Percentiles rank a stretch among this genome's conserved stretches.
Conservation (phyloP, 75 land plant genomes). For the Pinus albicaulis region DNA sequence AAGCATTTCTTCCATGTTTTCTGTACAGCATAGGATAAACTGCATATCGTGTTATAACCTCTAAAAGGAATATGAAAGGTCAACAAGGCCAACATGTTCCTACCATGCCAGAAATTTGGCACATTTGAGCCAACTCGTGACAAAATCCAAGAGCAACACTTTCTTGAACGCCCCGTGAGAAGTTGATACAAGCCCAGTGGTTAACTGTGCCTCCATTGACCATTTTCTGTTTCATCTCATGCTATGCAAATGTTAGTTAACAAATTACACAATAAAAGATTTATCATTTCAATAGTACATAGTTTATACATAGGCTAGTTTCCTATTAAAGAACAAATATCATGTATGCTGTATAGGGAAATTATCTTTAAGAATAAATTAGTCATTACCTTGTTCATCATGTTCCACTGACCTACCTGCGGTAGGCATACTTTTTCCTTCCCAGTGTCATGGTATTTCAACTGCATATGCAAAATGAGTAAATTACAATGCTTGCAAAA, state of each 20-base stretch:
- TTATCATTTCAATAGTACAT: neutral
- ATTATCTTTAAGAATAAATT: neutral
- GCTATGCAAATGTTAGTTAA: neutral
- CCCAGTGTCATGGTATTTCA: conserved; percentile 86
- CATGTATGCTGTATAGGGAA: neutral
- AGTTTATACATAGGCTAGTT: neutral
- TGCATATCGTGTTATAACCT: neutral
- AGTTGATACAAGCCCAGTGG: conserved; percentile 77
- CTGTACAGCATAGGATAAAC: neutral
- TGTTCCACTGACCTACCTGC: conserved; percentile 92
- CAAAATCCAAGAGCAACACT: conserved; percentile 65
- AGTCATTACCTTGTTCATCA: conserved; percentile 77
- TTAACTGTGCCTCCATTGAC: conserved; percentile 70
- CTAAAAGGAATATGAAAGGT: neutral
- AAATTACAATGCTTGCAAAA: neutral
- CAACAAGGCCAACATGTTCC: neutral
- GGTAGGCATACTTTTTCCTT: conserved; percentile 79
- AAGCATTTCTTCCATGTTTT: neutral
- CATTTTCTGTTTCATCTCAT: conserved; percentile 55
- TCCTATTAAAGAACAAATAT: neutral
- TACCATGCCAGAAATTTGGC: conserved; percentile 78
- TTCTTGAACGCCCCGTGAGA: conserved; percentile 66
- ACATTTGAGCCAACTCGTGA: conserved; percentile 70
- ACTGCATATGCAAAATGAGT: conserved; percentile 26
- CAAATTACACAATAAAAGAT: neutral